phyloP scores from a whole-genome alignment of 352 stramenopile species.

The Albugo laibachii region DNA sequence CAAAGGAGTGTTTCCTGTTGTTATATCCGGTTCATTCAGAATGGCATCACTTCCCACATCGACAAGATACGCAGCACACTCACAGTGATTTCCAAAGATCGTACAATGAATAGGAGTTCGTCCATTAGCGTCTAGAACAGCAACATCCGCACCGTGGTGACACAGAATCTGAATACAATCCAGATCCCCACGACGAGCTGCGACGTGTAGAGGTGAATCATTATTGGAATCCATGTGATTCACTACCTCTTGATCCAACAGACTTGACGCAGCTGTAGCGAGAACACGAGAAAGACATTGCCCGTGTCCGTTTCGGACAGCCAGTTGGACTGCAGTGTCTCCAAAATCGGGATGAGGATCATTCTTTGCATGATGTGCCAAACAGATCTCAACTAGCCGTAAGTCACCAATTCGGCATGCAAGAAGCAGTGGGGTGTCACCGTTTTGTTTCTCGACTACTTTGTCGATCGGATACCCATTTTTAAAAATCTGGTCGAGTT shows the following conservation, averaged over 20 bases:
- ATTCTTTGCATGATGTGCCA: slow-evolving; percentile 62
- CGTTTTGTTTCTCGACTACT: slow-evolving; percentile 32
- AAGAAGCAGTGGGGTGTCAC: slow-evolving; percentile 66
- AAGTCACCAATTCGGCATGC: slow-evolving; percentile 39
- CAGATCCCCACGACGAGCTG: slow-evolving; percentile 41
- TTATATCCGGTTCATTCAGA: slow-evolving; percentile 45
- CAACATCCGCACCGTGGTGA: slow-evolving; percentile 65
- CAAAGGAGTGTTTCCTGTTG: slow-evolving; percentile 46
- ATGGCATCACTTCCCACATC: slow-evolving; percentile 67
- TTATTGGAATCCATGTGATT: slow-evolving; percentile 72
- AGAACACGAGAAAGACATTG: slow-evolving; percentile 42
- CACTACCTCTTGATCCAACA: slow-evolving; percentile 75
- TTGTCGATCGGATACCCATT: slow-evolving; percentile 60
- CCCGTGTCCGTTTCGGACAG: slow-evolving; percentile 33
- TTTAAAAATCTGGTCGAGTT: slow-evolving; percentile 23
- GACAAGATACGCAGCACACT: slow-evolving; percentile 66
- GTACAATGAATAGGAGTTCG: slow-evolving; percentile 63
- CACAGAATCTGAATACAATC: slow-evolving; percentile 48
- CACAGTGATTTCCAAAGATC: slow-evolving; percentile 26
- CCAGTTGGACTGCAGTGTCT: slow-evolving; percentile 58
- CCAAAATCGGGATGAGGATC: slow-evolving; percentile 73
- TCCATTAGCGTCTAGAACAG: slow-evolving; percentile 60
- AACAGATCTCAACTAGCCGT: slow-evolving; percentile 44
- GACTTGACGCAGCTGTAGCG: slow-evolving; percentile 51
- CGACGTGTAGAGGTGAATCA: slow-evolving; percentile 61